Percentiles rank a stretch among this genome's conserved stretches.
Conservation (phyloP, 306 rosid genomes). For the Cotoneaster glaucophyllus region DNA sequence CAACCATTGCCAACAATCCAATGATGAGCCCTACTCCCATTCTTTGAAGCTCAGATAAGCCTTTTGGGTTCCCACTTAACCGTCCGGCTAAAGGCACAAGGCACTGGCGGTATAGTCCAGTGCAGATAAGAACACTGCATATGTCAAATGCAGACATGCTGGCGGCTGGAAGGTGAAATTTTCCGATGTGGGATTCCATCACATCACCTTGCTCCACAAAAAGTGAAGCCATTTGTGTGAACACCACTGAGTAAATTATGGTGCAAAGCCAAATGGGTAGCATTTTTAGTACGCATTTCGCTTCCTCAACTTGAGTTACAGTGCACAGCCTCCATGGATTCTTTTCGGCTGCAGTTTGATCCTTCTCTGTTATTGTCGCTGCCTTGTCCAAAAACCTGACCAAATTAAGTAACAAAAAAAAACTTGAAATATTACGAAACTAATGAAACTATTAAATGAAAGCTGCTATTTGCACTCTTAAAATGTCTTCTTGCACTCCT, state of each 20-base stretch:
- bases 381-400: slow-evolving; percentile 33
- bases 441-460: too few species aligned
- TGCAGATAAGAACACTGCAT: slow-evolving; percentile 46
- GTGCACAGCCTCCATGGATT: slow-evolving; percentile 59
- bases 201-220: slow-evolving; percentile 76
- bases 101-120: slow-evolving; percentile 42
- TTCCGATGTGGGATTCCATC: slow-evolving; percentile 41
- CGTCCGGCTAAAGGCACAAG: slow-evolving; percentile 44
- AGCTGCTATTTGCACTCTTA: neutral
- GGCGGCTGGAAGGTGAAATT: slow-evolving; percentile 57
- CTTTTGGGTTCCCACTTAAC: slow-evolving; percentile 32
- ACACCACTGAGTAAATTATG: slow-evolving; percentile 64
- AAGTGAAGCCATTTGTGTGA: slow-evolving; percentile 78
- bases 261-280: slow-evolving; percentile 77
- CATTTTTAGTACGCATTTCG: slow-evolving; percentile 58
- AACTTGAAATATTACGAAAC: neutral
- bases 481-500: neutral
- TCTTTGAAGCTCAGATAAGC: slow-evolving; percentile 57
- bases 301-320: slow-evolving; percentile 78
- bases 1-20: slow-evolving; percentile 52
- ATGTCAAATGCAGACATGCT: slow-evolving; percentile 75
- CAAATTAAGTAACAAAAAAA: neutral
- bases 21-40: slow-evolving; percentile 68
- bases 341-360: neutral
- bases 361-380: slow-evolving; percentile 25